A percentile compares a stretch with the other conserved stretches of the same genome.
Conservation (phyloP, 768 basidiomycete species). For the Mycena latifolia region DNA sequence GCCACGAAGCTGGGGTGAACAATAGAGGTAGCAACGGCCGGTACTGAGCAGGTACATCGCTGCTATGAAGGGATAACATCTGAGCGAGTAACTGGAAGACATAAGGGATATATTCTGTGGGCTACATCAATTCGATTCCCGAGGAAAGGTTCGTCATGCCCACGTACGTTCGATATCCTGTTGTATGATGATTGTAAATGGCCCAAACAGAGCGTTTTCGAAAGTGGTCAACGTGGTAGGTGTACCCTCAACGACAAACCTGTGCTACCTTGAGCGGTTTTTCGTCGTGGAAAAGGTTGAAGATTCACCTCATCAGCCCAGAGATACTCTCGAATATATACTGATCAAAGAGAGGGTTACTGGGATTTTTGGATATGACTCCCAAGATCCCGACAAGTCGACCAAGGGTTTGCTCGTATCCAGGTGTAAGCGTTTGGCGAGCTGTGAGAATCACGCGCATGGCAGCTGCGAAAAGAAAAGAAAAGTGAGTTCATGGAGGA, state of each 20-base stretch:
- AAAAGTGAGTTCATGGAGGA: constrained; percentile 17
- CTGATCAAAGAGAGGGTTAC: constrained; percentile 98
- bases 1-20: constrained; percentile 89
- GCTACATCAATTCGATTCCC: constrained; percentile 5
- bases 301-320: constrained; percentile 85
- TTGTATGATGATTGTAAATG: constrained; percentile 89
- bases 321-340: constrained; percentile 97
- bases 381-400: constrained; percentile 89
- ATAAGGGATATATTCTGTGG: constrained; percentile 94
- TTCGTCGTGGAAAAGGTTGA: not conserved
- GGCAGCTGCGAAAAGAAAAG: constrained; percentile 74
- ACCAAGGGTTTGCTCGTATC: constrained; percentile 71
- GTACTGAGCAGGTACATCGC: constrained; percentile 80
- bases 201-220: constrained; percentile 85
- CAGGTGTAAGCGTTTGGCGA: constrained; percentile 78
- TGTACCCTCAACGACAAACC: constrained; percentile 84
- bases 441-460: constrained; percentile 96
- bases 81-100: constrained; percentile 97
- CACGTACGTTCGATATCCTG: constrained; percentile 92
- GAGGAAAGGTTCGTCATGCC: not conserved
- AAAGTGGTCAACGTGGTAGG: constrained; percentile 78
- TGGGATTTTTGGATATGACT: constrained; percentile 94
- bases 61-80: constrained; percentile 87
- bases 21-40: constrained; percentile 84
- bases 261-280: constrained; percentile 42